These are phyloP conservation scores for Gilbertella persicaria DNA, from an alignment of 371 early-diverging fungal genomes.

Conservation along the genomic window DNA sequence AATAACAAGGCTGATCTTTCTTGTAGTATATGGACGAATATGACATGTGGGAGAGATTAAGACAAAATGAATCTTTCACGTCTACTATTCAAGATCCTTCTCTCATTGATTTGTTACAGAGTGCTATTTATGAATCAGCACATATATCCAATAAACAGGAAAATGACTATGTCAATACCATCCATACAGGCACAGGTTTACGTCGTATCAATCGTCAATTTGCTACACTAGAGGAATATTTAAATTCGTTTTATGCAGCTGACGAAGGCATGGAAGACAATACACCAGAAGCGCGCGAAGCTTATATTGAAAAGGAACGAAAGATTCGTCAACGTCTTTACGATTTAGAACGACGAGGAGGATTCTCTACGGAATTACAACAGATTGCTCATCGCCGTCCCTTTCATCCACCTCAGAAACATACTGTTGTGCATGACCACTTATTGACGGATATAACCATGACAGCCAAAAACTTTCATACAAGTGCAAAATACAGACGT, in stretches of 20 bases:
- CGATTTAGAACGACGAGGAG: slow-evolving; percentile 42
- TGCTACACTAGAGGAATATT: slow-evolving; percentile 48
- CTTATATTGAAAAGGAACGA: slow-evolving; percentile 43
- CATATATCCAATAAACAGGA: slow-evolving; percentile 17
- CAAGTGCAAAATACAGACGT: slow-evolving; percentile 46
- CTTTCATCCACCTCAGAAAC: slow-evolving; percentile 35
- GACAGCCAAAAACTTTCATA: slow-evolving; percentile 44
- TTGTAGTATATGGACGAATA: slow-evolving; percentile 47
- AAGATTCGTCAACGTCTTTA: slow-evolving; percentile 44
- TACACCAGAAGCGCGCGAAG: slow-evolving; percentile 51
- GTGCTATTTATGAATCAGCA: slow-evolving; percentile 21
- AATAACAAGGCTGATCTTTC: not conserved
- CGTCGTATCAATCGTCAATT: slow-evolving; percentile 38
- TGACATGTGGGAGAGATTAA: slow-evolving; percentile 46
- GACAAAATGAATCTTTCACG: not conserved
- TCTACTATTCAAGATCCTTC: slow-evolving; percentile 17
- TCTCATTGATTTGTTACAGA: slow-evolving; percentile 44
- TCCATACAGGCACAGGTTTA: slow-evolving; percentile 33
- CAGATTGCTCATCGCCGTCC: slow-evolving; percentile 36
- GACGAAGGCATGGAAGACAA: slow-evolving; percentile 57
- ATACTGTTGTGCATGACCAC: slow-evolving; percentile 16
- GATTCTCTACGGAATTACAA: slow-evolving; percentile 41
- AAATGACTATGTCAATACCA: slow-evolving; percentile 12
- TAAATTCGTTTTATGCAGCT: slow-evolving; percentile 56
- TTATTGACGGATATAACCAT: slow-evolving; percentile 35